A percentile compares a stretch with the other conserved stretches of the same genome.
These are phyloP conservation scores for Suillus subluteus DNA, from an alignment of 768 basidiomycete species.

Conservation along the genomic window DNA sequence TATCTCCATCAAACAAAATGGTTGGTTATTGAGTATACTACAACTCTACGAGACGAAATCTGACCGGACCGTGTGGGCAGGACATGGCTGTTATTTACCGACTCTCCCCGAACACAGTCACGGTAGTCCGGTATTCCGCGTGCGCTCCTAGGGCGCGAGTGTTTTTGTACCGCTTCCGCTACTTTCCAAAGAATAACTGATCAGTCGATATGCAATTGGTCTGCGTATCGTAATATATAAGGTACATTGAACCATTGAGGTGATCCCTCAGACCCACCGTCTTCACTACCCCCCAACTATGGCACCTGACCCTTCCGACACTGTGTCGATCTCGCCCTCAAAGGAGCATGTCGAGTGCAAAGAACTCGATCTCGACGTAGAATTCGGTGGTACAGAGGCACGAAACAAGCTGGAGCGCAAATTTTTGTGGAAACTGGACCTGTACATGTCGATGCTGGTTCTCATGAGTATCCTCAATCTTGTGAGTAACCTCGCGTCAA, in stretches of 20 bases:
- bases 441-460: slow-evolving; percentile 57
- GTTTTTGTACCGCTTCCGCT: neutral
- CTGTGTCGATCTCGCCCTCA: slow-evolving; percentile 8
- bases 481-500: slow-evolving; percentile 19
- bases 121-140: neutral
- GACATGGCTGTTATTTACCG: neutral
- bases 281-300: slow-evolving; percentile 11
- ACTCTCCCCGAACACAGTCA: neutral
- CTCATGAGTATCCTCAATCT: slow-evolving; percentile 43
- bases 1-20: neutral
- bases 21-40: neutral
- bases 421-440: slow-evolving; percentile 57
- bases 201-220: neutral
- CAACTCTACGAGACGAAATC: neutral
- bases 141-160: neutral
- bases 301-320: slow-evolving; percentile 10
- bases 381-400: slow-evolving; percentile 52
- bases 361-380: slow-evolving; percentile 34
- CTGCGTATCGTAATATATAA: neutral
- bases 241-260: neutral
- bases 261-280: neutral
- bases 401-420: slow-evolving; percentile 53
- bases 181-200: neutral
- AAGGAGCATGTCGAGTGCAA: slow-evolving; percentile 9
- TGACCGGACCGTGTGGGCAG: neutral